Evolutionary conservation across 345 rosid species (phyloP).

Genomic region (Citrus sinensis): DNA sequence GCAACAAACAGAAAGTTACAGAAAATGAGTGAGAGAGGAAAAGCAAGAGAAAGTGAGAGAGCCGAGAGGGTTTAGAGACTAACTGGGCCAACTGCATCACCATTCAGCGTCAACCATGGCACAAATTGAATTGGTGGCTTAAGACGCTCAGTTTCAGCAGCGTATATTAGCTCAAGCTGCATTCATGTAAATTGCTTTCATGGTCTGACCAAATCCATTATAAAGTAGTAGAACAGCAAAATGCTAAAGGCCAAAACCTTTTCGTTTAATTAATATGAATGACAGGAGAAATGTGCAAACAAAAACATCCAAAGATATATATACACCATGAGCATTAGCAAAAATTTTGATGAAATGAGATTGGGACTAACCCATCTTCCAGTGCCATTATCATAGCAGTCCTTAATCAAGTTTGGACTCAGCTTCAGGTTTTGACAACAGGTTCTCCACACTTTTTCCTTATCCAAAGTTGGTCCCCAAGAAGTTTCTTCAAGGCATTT

Average conservation of each 20-base stretch:
- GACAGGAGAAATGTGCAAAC: no score
- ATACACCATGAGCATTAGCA: no score
- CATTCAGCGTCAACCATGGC: slow-evolving; percentile 45
- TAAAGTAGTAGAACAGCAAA: no score
- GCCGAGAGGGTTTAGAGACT: not conserved
- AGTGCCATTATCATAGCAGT: slow-evolving; percentile 38
- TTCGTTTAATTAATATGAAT: no score
- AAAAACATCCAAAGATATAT: no score
- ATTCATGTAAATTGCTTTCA: not conserved
- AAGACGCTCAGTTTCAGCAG: slow-evolving; percentile 33
- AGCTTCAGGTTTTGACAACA: slow-evolving; percentile 23
- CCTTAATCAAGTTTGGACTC: slow-evolving; percentile 22
- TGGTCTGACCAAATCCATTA: not conserved
- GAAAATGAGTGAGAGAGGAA: not conserved
- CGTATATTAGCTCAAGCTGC: slow-evolving; percentile 33
- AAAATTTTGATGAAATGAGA: no score
- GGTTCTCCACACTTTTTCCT: slow-evolving; percentile 20
- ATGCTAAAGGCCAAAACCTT: no score
- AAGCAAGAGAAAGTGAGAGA: not conserved
- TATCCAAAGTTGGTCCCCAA: not conserved
- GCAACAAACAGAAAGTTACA: not conserved
- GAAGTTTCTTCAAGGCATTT: slow-evolving; percentile 24
- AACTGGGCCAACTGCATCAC: slow-evolving; percentile 31
- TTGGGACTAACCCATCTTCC: slow-evolving; percentile 33
- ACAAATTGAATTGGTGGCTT: slow-evolving; percentile 38